Conservation (phyloP, 106 monocot genomes). For the Triglochin maritima region DNA sequence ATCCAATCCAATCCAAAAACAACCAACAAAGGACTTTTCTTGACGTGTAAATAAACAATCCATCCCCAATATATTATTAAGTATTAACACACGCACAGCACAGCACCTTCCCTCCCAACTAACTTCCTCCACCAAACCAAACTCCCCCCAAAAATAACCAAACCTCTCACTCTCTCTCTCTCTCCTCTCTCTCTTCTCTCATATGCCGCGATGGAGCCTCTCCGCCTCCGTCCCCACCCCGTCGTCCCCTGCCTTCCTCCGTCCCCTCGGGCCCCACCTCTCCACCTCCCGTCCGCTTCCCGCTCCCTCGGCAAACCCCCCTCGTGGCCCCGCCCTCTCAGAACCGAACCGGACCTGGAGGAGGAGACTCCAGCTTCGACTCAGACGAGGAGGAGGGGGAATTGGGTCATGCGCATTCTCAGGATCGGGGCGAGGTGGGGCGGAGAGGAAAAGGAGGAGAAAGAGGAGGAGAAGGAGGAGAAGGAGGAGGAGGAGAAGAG, state of each 20-base stretch:
- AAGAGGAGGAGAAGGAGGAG: slow-evolving; percentile 1
- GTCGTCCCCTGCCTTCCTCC: neutral
- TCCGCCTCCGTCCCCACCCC: neutral
- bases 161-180: neutral
- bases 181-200: neutral
- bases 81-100: too few species aligned
- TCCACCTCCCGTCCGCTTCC: neutral
- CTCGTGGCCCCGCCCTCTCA: neutral
- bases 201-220: neutral
- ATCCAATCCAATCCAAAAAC: too few species aligned
- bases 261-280: neutral
- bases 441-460: slow-evolving; percentile 6
- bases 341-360: neutral
- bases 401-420: slow-evolving; percentile 44
- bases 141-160: neutral
- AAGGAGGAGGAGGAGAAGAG: slow-evolving; percentile 12
- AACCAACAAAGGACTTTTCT: too few species aligned
- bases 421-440: slow-evolving; percentile 19
- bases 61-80: too few species aligned
- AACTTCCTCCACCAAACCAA: neutral
- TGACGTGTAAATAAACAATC: too few species aligned
- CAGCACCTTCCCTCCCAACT: neutral
- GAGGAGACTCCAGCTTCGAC: neutral
- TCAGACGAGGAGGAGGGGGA: slow-evolving; percentile 12
- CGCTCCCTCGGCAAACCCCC: neutral